These are phyloP conservation scores for Euphorbia lathyris DNA, from an alignment of 345 rosid genomes.

Conservation along the genomic window DNA sequence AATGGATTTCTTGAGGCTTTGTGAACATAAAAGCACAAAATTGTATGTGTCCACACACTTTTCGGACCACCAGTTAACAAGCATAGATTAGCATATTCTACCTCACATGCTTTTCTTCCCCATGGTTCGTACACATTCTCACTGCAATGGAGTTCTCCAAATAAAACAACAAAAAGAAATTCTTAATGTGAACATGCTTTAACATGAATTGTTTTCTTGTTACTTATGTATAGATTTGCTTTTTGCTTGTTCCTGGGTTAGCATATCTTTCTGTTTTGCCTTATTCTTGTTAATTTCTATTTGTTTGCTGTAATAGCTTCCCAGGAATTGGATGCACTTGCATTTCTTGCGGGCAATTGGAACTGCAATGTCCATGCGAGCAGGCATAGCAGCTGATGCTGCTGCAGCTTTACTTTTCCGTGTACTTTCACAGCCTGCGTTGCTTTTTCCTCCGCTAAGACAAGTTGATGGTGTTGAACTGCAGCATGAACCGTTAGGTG, in stretches of 20 bases:
- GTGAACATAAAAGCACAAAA: background rate
- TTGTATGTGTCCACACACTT: background rate
- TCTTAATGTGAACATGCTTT: background rate
- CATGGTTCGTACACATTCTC: background rate
- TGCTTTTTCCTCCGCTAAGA: slow-evolving; percentile 90
- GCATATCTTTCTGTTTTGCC: slow-evolving; percentile 1
- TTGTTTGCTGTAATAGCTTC: slow-evolving; percentile 60
- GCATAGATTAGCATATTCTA: background rate
- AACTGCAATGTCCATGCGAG: slow-evolving; percentile 98
- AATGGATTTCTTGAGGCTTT: background rate
- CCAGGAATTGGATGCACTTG: slow-evolving; percentile 98
- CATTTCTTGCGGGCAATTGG: slow-evolving; percentile 99
- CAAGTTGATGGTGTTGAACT: slow-evolving; percentile 88
- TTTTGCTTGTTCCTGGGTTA: background rate
- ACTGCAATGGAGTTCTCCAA: background rate
- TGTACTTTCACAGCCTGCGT: slow-evolving; percentile 86
- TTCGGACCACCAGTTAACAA: background rate
- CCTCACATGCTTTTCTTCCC: background rate
- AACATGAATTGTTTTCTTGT: background rate
- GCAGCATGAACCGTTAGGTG: slow-evolving; percentile 67
- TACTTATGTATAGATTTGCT: background rate
- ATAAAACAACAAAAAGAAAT: background rate
- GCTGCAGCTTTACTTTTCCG: slow-evolving; percentile 98
- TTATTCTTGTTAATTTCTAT: slow-evolving; percentile 14
- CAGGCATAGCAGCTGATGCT: slow-evolving; percentile 96